phyloP scores from a whole-genome alignment of 305 asterid species.

The Andrographis paniculata region DNA sequence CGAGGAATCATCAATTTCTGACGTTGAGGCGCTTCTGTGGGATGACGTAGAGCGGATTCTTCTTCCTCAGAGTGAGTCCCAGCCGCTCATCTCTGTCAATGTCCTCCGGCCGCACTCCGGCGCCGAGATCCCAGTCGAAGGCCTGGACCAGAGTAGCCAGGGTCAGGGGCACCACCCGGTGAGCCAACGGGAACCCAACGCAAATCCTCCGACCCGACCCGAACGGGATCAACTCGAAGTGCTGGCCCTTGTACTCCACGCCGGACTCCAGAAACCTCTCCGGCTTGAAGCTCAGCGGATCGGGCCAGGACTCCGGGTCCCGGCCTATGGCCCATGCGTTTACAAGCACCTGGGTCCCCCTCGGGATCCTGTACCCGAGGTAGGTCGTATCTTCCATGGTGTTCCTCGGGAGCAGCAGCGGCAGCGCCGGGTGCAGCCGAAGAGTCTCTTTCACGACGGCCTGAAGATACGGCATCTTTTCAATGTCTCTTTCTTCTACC shows the following conservation, averaged over 20 bases:
- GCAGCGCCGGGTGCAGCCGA: conserved; percentile 48
- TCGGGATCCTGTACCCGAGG: conserved; percentile 37
- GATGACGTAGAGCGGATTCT: conserved; percentile 15
- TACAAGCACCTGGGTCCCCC: conserved; percentile 34
- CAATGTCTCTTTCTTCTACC: conserved; percentile 38
- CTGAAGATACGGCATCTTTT: conserved; percentile 31
- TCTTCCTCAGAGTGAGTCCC: conserved; percentile 26
- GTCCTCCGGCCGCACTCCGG: conserved; percentile 12
- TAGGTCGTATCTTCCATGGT: conserved; percentile 33
- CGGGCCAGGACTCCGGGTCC: conserved; percentile 38
- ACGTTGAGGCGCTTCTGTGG: not conserved
- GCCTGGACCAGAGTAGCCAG: conserved; percentile 34
- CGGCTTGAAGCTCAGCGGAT: conserved; percentile 33
- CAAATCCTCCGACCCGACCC: conserved; percentile 49
- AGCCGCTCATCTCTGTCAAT: conserved; percentile 34
- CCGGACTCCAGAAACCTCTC: conserved; percentile 32
- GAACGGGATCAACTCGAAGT: conserved; percentile 19
- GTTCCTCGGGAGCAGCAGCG: conserved; percentile 37
- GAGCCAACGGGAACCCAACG: conserved; percentile 43
- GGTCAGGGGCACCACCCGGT: conserved; percentile 33
- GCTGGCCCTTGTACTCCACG: conserved; percentile 45
- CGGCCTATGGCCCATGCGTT: conserved; percentile 51
- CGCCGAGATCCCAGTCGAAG: conserved; percentile 32
- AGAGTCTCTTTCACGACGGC: conserved; percentile 38
- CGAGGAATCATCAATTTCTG: too few relatives aligned